Evolutionary conservation across 495 filamentous ascomycete genomes (phyloP).

Genomic region (Penicillium ochrochloron): DNA sequence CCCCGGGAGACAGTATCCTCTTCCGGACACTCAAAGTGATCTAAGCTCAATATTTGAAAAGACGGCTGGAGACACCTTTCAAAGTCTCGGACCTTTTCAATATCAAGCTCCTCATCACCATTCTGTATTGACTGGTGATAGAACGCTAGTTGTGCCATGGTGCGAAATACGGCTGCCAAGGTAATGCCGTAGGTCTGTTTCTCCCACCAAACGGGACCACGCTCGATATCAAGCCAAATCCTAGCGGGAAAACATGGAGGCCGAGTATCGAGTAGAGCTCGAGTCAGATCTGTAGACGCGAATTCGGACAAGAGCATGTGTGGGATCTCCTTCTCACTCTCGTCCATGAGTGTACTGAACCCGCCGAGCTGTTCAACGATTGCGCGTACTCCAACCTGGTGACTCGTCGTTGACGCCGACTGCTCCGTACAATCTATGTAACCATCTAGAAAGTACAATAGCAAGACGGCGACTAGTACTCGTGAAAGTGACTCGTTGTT

Average conservation of each 20-base stretch:
- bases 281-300: slow-evolving; percentile 43
- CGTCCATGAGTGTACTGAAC: slow-evolving; percentile 28
- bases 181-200: slow-evolving; percentile 25
- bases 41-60: slow-evolving; percentile 14
- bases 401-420: slow-evolving; percentile 38
- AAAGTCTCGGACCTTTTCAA: slow-evolving; percentile 20
- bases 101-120: slow-evolving; percentile 10
- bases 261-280: slow-evolving; percentile 22
- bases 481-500: slow-evolving; percentile 20
- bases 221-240: slow-evolving; percentile 26
- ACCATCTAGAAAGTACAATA: slow-evolving; percentile 45
- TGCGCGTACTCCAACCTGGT: slow-evolving; percentile 42
- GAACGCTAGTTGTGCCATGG: slow-evolving; percentile 24
- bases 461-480: slow-evolving; percentile 42
- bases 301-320: slow-evolving; percentile 44
- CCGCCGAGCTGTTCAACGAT: slow-evolving; percentile 39
- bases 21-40: slow-evolving; percentile 19
- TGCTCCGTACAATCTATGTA: slow-evolving; percentile 41
- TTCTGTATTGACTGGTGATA: slow-evolving; percentile 23
- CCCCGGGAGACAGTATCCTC: slow-evolving; percentile 11
- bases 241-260: slow-evolving; percentile 24
- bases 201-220: slow-evolving; percentile 29
- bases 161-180: slow-evolving; percentile 20
- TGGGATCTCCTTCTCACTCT: slow-evolving; percentile 36
- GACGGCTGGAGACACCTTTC: slow-evolving; percentile 18